A percentile compares a stretch with the other conserved stretches of the same genome.
phyloP scores from a whole-genome alignment of 441 rosid species.

The Macaranga tanarius region DNA sequence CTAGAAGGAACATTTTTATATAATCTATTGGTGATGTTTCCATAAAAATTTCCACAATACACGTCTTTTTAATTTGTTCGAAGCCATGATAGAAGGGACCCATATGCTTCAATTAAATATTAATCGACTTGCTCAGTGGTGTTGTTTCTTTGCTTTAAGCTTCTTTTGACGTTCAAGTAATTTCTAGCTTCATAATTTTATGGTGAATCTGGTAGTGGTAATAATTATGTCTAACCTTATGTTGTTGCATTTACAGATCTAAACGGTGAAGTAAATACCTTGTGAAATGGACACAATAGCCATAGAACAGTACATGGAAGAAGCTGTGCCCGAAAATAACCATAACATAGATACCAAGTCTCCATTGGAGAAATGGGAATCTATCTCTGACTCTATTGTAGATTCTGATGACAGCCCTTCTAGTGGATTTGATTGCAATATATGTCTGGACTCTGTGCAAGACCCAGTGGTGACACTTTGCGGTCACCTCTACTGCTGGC shows the following conservation, averaged over 20 bases:
- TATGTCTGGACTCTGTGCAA: slow-evolving; percentile 78
- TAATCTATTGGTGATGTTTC: neutral
- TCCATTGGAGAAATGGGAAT: slow-evolving; percentile 43
- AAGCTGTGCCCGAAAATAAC: slow-evolving; percentile 26
- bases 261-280: slow-evolving; percentile 8
- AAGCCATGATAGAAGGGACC: neutral
- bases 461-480: slow-evolving; percentile 92
- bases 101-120: neutral
- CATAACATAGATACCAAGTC: slow-evolving; percentile 24
- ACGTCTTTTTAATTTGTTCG: neutral
- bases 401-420: slow-evolving; percentile 37
- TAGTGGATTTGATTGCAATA: slow-evolving; percentile 79
- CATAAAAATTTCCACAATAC: neutral
- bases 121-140: neutral
- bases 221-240: slow-evolving; percentile 8
- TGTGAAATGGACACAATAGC: slow-evolving; percentile 34
- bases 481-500: slow-evolving; percentile 98
- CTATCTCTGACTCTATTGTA: slow-evolving; percentile 18
- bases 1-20: neutral
- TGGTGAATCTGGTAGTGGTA: neutral
- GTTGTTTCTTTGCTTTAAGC: neutral
- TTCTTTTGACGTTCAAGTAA: neutral
- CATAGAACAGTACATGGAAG: slow-evolving; percentile 43
- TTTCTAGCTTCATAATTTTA: neutral
- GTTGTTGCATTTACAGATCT: slow-evolving; percentile 19